Conservation (phyloP, 1,284 basidiomycete species). For the Ustilago vetiveriae region DNA sequence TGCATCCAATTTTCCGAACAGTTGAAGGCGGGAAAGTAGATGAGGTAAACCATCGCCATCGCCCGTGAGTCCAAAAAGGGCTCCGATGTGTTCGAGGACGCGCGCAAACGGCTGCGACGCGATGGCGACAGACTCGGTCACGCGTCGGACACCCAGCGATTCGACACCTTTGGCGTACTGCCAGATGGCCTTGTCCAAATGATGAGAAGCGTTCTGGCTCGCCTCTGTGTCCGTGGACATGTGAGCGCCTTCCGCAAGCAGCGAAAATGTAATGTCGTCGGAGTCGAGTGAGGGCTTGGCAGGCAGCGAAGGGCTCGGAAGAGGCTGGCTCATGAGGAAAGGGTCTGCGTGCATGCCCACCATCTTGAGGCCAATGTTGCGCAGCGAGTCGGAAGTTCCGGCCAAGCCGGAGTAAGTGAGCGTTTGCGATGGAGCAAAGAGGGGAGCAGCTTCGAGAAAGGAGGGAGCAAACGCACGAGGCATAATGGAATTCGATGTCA, state of each 20-base stretch:
- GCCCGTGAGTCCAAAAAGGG: slow-evolving; percentile 7
- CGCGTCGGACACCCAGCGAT: neutral
- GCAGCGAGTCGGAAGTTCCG: slow-evolving; percentile 1
- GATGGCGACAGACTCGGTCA: slow-evolving; percentile 7
- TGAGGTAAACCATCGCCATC: slow-evolving; percentile 1
- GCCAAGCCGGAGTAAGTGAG: slow-evolving; percentile 22
- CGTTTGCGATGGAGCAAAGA: neutral
- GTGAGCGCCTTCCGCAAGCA: neutral
- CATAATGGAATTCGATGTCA: too few relatives aligned
- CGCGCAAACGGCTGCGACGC: slow-evolving; percentile 19
- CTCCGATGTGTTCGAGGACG: slow-evolving; percentile 13
- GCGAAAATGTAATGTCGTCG: neutral
- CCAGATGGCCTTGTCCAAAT: slow-evolving; percentile 13
- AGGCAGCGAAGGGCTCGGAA: slow-evolving; percentile 36
- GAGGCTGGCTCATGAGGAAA: slow-evolving; percentile 38
- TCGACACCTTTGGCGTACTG: neutral
- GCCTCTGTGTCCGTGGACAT: neutral
- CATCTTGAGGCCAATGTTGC: slow-evolving; percentile 26
- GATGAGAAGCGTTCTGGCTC: slow-evolving; percentile 1
- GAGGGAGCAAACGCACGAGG: too few relatives aligned
- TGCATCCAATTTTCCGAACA: neutral
- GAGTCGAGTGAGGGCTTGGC: too few relatives aligned
- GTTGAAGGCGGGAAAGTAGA: slow-evolving; percentile 27
- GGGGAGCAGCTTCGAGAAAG: neutral
- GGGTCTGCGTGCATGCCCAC: slow-evolving; percentile 33